Percentiles rank a stretch among this genome's conserved stretches.
phyloP scores from a whole-genome alignment of 306 rosid species.

The Cicer pinnatifidum region DNA sequence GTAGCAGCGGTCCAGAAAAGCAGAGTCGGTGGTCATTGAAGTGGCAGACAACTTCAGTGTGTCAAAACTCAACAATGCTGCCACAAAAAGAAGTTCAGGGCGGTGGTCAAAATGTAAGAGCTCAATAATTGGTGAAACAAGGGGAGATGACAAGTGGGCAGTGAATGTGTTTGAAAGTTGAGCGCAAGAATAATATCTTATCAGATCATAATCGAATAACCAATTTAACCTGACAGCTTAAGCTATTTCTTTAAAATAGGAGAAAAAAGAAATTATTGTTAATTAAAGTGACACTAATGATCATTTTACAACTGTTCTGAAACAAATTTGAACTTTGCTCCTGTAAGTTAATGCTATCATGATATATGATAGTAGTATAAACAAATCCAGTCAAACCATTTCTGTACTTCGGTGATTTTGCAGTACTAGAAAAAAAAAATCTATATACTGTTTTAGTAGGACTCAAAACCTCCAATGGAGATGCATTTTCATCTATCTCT shows the following conservation, averaged over 20 bases:
- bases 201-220: neutral
- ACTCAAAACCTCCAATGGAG: too few relatives aligned
- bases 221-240: neutral
- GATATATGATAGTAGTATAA: neutral
- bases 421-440: neutral
- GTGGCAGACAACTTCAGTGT: neutral
- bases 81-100: neutral
- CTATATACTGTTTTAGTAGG: neutral
- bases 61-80: neutral
- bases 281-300: too few relatives aligned
- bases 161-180: constrained; percentile 7
- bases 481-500: neutral
- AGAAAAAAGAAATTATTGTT: too few relatives aligned
- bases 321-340: too few relatives aligned
- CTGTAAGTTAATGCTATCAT: neutral
- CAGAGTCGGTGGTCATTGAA: neutral
- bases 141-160: neutral
- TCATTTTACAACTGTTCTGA: too few relatives aligned
- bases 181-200: neutral
- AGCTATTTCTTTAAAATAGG: too few relatives aligned
- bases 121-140: neutral
- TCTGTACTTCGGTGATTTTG: neutral
- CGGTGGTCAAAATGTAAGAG: neutral
- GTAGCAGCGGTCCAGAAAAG: constrained; percentile 16
- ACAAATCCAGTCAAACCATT: neutral